Conservation (phyloP, 1,284 basidiomycete species). For the Microbotryum silenes-acaulis region DNA sequence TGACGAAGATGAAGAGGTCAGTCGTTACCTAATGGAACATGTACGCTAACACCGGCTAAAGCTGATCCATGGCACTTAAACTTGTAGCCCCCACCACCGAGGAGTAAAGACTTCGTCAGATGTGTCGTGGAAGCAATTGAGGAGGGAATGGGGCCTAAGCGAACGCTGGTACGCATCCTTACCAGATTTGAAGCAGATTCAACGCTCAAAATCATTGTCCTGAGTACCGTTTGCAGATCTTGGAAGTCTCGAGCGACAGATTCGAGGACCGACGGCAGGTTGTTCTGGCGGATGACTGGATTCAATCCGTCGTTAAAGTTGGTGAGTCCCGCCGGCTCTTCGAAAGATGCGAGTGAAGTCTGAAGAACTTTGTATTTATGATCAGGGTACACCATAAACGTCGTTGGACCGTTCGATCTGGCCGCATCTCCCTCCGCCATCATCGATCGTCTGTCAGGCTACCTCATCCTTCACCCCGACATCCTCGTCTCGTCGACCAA, state of each 20-base stretch:
- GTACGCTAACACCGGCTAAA: neutral
- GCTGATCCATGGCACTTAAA: no score
- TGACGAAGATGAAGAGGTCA: neutral
- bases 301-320: constrained; percentile 15
- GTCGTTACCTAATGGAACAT: neutral
- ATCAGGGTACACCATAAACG: constrained; percentile 66
- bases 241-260: constrained; percentile 10
- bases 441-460: constrained; percentile 48
- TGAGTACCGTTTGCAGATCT: constrained; percentile 14
- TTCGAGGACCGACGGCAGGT: constrained; percentile 16
- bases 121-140: no score
- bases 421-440: constrained; percentile 45
- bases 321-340: constrained; percentile 7
- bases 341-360: neutral
- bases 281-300: constrained; percentile 32
- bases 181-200: neutral
- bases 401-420: constrained; percentile 47
- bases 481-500: constrained; percentile 79
- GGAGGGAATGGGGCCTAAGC: neutral
- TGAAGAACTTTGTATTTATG: neutral
- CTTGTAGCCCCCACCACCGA: no score
- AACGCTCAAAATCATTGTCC: neutral
- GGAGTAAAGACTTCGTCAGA: no score
- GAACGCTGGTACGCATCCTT: neutral
- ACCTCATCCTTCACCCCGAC: constrained; percentile 78